Evolutionary conservation across 768 basidiomycete species (phyloP).

Genomic region (Tubosaeta sp.): DNA sequence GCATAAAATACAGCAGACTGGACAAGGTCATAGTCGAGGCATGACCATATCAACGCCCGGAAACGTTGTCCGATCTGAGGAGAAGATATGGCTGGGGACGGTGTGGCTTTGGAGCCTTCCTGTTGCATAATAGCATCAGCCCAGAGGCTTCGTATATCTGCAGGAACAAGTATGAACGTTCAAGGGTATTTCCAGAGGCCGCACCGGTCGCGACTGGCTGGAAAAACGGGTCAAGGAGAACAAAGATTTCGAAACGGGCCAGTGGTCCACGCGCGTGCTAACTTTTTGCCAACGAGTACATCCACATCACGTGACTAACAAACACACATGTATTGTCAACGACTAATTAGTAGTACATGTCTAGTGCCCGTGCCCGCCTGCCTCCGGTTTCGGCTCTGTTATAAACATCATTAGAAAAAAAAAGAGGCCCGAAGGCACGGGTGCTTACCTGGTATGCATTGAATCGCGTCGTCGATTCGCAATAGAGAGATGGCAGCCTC

Average conservation of each 20-base stretch:
- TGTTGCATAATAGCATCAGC: conserved; percentile 56
- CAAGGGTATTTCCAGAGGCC: conserved; percentile 4
- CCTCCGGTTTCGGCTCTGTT: conserved; percentile 67
- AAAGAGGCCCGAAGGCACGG: conserved; percentile 1
- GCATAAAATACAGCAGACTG: conserved; percentile 86
- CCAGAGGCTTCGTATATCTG: conserved; percentile 30
- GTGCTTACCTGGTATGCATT: conserved; percentile 72
- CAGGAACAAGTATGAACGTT: conserved; percentile 17
- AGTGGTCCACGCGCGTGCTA: conserved; percentile 19
- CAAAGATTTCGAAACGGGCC: conserved; percentile 19
- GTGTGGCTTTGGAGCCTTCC: conserved; percentile 37
- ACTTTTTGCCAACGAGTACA: not conserved
- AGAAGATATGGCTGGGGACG: conserved; percentile 39
- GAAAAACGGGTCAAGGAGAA: conserved; percentile 7
- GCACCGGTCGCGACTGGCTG: conserved; percentile 8
- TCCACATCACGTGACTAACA: conserved; percentile 28
- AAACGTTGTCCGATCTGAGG: conserved; percentile 66
- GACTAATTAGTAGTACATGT: conserved; percentile 11
- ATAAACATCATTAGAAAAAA: conserved; percentile 15
- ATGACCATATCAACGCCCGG: conserved; percentile 73
- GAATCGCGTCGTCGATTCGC: conserved; percentile 95
- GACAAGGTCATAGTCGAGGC: conserved; percentile 74
- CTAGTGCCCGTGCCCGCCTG: conserved; percentile 72
- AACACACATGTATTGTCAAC: not conserved
- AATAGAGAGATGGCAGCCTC: conserved; percentile 93